Evolutionary conservation across 2,329 filamentous ascomycete genomes (phyloP).

Genomic region (Penicillium sp.): DNA sequence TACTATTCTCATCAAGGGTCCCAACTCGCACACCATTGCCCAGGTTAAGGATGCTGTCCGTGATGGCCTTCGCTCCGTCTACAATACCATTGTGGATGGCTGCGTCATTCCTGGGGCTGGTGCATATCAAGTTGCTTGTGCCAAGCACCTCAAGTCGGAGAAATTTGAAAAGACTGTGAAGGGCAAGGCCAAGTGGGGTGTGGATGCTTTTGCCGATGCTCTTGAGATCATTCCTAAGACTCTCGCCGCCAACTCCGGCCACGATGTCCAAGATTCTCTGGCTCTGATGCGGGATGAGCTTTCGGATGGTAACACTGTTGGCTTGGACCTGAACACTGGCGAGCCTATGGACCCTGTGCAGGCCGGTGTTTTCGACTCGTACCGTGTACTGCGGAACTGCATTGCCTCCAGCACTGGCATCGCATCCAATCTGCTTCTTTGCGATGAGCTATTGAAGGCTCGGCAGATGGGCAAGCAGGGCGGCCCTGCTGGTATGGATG

Average conservation of each 20-base stretch:
- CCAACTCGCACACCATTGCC: slow-evolving; percentile 92
- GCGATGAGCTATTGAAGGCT: slow-evolving; percentile 96
- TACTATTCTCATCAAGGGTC: slow-evolving; percentile 95
- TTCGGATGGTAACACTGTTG: slow-evolving; percentile 77
- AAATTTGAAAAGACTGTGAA: slow-evolving; percentile 86
- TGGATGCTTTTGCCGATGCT: slow-evolving; percentile 91
- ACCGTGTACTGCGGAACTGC: slow-evolving; percentile 88
- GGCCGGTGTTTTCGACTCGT: slow-evolving; percentile 92
- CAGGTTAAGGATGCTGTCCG: slow-evolving; percentile 96
- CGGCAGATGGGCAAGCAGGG: slow-evolving; percentile 73
- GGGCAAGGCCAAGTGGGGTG: slow-evolving; percentile 96
- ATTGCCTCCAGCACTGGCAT: slow-evolving; percentile 93
- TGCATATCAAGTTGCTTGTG: slow-evolving; percentile 93
- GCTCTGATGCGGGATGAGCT: slow-evolving; percentile 83
- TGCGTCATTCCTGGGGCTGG: slow-evolving; percentile 92
- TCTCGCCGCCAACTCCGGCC: slow-evolving; percentile 89
- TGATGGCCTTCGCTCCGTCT: slow-evolving; percentile 91
- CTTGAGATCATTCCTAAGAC: slow-evolving; percentile 96
- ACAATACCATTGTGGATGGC: slow-evolving; percentile 99
- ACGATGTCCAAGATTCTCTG: slow-evolving; percentile 93
- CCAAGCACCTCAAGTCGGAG: slow-evolving; percentile 80
- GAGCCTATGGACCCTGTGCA: slow-evolving; percentile 93
- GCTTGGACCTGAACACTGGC: slow-evolving; percentile 80
- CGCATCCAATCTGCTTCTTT: slow-evolving; percentile 89
- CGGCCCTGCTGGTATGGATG: slow-evolving; percentile 44